A percentile compares a stretch with the other conserved stretches of the same genome.
Conservation (phyloP, 2,329 filamentous ascomycete genomes). For the Botrytis pseudocinerea region DNA sequence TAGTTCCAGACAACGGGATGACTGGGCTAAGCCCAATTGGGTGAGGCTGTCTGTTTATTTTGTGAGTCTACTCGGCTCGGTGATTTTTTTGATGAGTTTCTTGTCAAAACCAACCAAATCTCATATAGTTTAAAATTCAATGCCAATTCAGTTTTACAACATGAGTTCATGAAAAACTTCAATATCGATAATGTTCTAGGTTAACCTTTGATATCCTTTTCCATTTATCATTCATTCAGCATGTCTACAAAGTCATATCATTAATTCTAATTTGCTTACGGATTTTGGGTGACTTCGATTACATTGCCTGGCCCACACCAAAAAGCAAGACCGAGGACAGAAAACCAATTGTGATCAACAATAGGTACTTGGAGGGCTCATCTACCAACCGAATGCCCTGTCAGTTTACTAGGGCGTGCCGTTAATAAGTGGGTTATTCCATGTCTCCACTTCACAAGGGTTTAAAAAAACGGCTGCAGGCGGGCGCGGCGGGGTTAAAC, state of each 20-base stretch:
- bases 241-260: too few species aligned
- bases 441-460: background rate
- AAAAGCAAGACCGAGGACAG: too few species aligned
- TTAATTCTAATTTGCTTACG: too few species aligned
- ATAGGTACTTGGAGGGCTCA: too few species aligned
- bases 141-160: background rate
- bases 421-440: background rate
- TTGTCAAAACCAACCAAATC: background rate
- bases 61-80: background rate
- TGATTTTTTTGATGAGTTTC: too few species aligned
- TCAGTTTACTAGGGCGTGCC: too few species aligned
- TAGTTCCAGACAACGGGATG: background rate
- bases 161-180: background rate
- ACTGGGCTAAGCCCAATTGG: background rate
- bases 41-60: background rate
- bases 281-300: too few species aligned
- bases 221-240: too few species aligned
- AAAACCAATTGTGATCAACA: too few species aligned
- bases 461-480: background rate
- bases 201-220: too few species aligned
- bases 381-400: too few species aligned
- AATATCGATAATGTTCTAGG: background rate
- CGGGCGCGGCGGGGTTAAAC: background rate
- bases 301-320: too few species aligned
- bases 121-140: background rate